Evolutionary conservation across 2,329 filamentous ascomycete genomes (phyloP).

Genomic region (Nectriaceae sp.): DNA sequence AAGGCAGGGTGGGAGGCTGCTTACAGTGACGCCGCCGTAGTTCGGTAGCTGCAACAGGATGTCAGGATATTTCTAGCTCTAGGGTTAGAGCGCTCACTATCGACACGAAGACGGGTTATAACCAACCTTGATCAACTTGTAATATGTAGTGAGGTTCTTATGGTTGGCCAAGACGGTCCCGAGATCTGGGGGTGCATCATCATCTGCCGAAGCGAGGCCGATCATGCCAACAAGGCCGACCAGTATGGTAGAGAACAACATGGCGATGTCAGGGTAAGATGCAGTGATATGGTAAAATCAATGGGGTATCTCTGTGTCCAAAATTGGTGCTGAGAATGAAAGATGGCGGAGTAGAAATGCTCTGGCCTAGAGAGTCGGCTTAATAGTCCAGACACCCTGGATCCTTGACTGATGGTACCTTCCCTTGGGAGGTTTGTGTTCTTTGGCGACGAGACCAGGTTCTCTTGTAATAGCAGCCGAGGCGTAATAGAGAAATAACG

Average conservation of each 20-base stretch:
- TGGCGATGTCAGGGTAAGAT: background rate
- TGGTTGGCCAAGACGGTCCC: slow-evolving; percentile 41
- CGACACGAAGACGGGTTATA: no score
- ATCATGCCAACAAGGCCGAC: slow-evolving; percentile 25
- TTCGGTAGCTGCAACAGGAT: slow-evolving; percentile 46
- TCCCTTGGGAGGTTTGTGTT: no score
- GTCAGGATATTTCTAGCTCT: slow-evolving; percentile 46
- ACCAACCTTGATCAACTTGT: slow-evolving; percentile 44
- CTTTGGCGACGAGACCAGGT: no score
- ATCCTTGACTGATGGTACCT: no score
- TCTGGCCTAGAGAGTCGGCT: slow-evolving; percentile 13
- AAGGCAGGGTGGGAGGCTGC: slow-evolving; percentile 15
- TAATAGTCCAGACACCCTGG: no score
- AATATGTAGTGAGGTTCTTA: slow-evolving; percentile 46
- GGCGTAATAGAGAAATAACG: no score
- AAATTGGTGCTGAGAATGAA: no score
- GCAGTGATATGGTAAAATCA: background rate
- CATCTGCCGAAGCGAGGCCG: slow-evolving; percentile 15
- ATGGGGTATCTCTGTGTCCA: background rate
- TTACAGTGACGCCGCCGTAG: slow-evolving; percentile 46
- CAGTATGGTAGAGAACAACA: slow-evolving; percentile 20
- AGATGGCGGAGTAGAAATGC: slow-evolving; percentile 2
- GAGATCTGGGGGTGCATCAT: slow-evolving; percentile 34
- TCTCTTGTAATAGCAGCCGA: no score
- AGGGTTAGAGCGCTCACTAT: background rate